These are phyloP conservation scores for Penicillium sp. DNA, from an alignment of 2,329 filamentous ascomycete genomes.

Conservation along the genomic window DNA sequence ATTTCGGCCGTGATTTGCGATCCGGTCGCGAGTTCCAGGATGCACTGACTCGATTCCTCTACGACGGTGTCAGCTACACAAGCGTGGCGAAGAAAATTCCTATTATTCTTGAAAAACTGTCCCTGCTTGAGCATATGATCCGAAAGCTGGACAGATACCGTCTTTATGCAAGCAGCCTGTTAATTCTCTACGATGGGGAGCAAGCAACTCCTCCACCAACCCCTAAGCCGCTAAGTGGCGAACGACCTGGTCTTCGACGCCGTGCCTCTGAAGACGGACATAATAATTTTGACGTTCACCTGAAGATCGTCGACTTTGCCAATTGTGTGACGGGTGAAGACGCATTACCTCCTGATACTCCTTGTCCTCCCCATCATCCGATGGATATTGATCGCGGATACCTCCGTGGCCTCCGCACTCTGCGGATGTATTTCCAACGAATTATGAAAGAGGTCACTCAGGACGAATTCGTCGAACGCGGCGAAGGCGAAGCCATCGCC, in stretches of 20 bases:
- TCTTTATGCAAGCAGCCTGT: conserved; percentile 88
- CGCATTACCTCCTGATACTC: conserved; percentile 49
- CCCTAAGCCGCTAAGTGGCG: conserved; percentile 20
- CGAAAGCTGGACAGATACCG: conserved; percentile 74
- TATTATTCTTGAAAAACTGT: conserved; percentile 74
- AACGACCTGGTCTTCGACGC: conserved; percentile 32
- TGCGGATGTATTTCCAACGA: conserved; percentile 76
- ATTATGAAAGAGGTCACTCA: conserved; percentile 71
- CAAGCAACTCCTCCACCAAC: conserved; percentile 23
- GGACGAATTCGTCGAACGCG: conserved; percentile 41
- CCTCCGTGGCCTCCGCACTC: conserved; percentile 70
- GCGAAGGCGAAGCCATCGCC: conserved; percentile 40
- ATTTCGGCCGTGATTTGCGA: conserved; percentile 83
- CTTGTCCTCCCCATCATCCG: conserved; percentile 76
- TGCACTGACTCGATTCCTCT: conserved; percentile 82
- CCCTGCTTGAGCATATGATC: conserved; percentile 76
- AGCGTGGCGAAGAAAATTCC: conserved; percentile 85
- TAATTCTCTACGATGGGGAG: conserved; percentile 94
- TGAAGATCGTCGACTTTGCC: conserved; percentile 98
- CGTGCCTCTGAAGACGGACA: conserved; percentile 33
- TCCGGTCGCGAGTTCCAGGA: conserved; percentile 83
- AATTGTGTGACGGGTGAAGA: conserved; percentile 93
- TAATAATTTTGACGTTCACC: conserved; percentile 52
- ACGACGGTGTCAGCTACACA: conserved; percentile 74
- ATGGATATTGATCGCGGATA: conserved; percentile 82